Conservation (phyloP, 345 rosid species). For the Eucalyptus sp. region DNA sequence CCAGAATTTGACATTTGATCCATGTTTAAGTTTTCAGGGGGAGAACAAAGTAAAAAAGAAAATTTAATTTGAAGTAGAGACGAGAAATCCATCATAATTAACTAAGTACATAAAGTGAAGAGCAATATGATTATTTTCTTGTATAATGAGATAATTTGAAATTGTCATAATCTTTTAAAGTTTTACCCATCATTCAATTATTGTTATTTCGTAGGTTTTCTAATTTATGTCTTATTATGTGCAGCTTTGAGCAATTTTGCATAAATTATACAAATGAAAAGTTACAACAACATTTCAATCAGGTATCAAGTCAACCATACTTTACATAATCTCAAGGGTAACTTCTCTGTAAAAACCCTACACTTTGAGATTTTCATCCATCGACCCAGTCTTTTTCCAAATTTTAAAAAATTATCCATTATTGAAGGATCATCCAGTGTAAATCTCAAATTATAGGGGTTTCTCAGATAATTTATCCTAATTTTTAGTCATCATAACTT, state of each 20-base stretch:
- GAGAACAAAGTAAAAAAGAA: neutral
- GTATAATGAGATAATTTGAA: neutral
- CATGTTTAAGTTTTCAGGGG: neutral
- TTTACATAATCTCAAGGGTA: neutral
- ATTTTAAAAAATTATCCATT: conserved; percentile 6
- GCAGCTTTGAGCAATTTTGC: conserved; percentile 94
- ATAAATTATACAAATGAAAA: conserved; percentile 89
- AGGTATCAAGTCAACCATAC: conserved; percentile 38
- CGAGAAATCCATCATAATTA: neutral
- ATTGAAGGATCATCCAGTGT: neutral
- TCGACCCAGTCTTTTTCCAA: neutral
- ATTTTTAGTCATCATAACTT: neutral
- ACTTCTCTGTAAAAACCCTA: neutral
- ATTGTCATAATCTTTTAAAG: neutral
- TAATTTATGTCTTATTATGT: neutral
- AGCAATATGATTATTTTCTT: neutral
- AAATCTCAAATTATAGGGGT: neutral
- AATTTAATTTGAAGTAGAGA: neutral
- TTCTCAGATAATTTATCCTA: neutral
- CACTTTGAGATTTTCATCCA: neutral
- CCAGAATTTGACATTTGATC: neutral
- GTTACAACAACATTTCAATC: conserved; percentile 98
- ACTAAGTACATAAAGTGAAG: neutral
- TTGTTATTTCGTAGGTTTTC: neutral
- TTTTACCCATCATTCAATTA: neutral